Evolutionary conservation across 1,284 basidiomycete genomes (phyloP), one percentile per base, ranked within the genome.

Genomic region (Papiliotrema nemorosa): DNA sequence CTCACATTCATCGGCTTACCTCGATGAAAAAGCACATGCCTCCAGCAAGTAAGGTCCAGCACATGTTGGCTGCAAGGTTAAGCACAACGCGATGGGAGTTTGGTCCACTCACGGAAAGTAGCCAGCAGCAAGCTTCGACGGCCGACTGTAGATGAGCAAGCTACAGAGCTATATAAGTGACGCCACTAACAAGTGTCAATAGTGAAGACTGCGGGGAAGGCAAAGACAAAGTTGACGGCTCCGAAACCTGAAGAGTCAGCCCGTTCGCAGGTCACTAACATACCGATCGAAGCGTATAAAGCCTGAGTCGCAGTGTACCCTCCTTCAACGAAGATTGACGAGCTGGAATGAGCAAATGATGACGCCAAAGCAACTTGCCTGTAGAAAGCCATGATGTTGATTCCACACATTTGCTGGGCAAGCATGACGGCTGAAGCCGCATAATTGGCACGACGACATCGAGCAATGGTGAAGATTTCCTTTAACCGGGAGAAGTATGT

Each of bases 371-470:
- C n/a, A n/a, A n/a, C n/a, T n/a, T n/a, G n/a, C 1, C 79, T 81
- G 70, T 59, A 62, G 51, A 60, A 62, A 3, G 57, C 50, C 42
- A 63, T 62, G 46, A 59, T 59, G 49, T 66, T 67, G 51, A 67
- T 56, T 38, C 63, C 64, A 45, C 66, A 68, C 55, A 70, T 60
- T 51, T 68, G 66, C 52, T 66, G 67, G 10, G 58, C 82, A 64
- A 87, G 82, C 87, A 88, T 88, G 70, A 87, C 84, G 45, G 84
- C 78, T 57, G 78, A 78, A 10, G 82, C 80, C 0, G 82, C 88
- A 31, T 86, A 73, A 2, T 84, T 80, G 0, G 86, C 88, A 45
- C 88, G 79, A 54, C 88, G 78, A 73, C 87, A 84, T 48, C 89
- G 80, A 14, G 83, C 84, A 25, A 88, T 77, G 13, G 80, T 81